phyloP scores from a whole-genome alignment of 345 rosid species.

The Arabidopsis arenosa region DNA sequence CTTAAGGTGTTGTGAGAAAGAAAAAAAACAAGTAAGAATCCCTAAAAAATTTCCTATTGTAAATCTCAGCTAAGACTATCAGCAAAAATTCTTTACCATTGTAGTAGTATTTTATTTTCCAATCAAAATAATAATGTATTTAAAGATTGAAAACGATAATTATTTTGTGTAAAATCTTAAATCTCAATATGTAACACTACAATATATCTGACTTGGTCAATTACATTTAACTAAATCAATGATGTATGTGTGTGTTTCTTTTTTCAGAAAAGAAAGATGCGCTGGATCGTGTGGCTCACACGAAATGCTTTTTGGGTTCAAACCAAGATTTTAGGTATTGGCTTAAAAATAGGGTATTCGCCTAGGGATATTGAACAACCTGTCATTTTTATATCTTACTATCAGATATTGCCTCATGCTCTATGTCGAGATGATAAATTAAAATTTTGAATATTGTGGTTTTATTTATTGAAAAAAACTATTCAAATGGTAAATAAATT shows the following conservation, averaged over 20 bases:
- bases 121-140: background rate
- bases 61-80: background rate
- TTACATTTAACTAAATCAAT: slow-evolving; percentile 4
- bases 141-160: background rate
- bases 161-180: background rate
- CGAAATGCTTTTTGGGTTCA: slow-evolving; percentile 23
- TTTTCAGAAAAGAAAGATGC: slow-evolving; percentile 31
- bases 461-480: background rate
- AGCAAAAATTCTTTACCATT: background rate
- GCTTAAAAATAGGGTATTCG: background rate
- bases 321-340: slow-evolving; percentile 25
- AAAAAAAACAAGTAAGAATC: background rate
- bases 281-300: slow-evolving; percentile 35
- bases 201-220: slow-evolving; percentile 2
- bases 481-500: background rate
- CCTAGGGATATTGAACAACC: background rate
- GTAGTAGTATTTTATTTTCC: background rate
- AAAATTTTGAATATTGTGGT: background rate
- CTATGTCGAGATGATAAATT: background rate
- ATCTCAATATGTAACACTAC: background rate
- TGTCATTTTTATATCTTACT: background rate
- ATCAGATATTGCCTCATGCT: background rate
- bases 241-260: slow-evolving; percentile 11
- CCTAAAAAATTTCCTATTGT: background rate
- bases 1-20: background rate